Evolutionary conservation across 805 yeast species (phyloP).

Genomic region (Hanseniaspora valbyensis): DNA sequence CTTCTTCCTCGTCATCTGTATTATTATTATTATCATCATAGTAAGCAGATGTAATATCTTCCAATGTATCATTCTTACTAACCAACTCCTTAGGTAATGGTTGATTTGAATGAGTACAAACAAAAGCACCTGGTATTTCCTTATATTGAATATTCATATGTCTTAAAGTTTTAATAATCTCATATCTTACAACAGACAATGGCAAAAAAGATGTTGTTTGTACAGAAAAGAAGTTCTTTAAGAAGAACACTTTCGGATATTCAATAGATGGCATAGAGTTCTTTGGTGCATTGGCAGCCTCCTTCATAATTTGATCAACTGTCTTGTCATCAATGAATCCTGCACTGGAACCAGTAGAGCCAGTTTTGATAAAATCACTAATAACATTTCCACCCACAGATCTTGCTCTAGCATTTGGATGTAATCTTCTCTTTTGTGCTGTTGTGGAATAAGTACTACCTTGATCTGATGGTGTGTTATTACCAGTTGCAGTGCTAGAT

Average conservation of each 20-base stretch:
- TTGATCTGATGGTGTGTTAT: not conserved
- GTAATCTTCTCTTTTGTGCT: constrained; percentile 33
- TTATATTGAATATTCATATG: constrained; percentile 68
- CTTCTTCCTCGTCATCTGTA: not conserved
- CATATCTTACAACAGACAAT: constrained; percentile 74
- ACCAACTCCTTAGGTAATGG: constrained; percentile 16
- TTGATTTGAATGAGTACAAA: constrained; percentile 56
- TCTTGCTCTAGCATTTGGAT: constrained; percentile 81
- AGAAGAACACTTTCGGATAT: constrained; percentile 77
- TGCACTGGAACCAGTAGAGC: not conserved
- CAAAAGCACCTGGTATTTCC: constrained; percentile 89
- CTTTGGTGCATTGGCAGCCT: constrained; percentile 49
- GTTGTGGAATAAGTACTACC: too few relatives aligned
- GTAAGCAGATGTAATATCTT: constrained; percentile 9
- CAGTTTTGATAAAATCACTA: constrained; percentile 32
- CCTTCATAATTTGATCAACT: constrained; percentile 39
- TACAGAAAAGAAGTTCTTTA: constrained; percentile 88
- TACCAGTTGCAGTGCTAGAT: not conserved
- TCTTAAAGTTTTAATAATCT: constrained; percentile 64
- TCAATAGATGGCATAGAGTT: constrained; percentile 90
- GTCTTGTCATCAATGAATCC: constrained; percentile 20
- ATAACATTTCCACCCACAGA: constrained; percentile 68
- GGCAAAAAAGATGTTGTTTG: constrained; percentile 93
- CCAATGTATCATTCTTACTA: constrained; percentile 15
- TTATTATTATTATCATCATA: not conserved